Base-by-base conservation (phyloP, 176 grass and related monocot genomes). In the Aegilops tauschii region DNA sequence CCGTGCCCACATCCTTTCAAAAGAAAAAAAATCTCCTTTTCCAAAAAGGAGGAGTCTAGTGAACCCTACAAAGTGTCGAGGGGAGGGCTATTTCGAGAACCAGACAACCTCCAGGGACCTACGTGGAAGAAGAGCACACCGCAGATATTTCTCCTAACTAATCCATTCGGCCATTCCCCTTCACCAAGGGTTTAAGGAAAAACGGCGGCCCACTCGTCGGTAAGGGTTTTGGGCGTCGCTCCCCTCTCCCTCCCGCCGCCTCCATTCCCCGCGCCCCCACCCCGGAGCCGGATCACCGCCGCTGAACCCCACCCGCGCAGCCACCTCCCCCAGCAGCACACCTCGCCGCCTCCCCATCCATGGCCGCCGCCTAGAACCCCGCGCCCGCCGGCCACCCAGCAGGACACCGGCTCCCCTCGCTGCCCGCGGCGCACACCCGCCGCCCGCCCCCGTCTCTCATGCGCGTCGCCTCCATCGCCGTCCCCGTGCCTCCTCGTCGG, bases 171-270 rank as follows among this genome's bases (percentile, higher is more conserved):
- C 13, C 65, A 31, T 67, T 31, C 12, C 64, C 5, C 27, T 5
- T 16, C 28, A 13, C 14, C 68, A 18, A 71, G 69, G 69, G 69
- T 72, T 72, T 72, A 71, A 71, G 13, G 64, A 18, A 70, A 70
- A 37, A 70, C 67, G 68, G 34, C 36, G 69, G 69, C 69, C 69
- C 69, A 72, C 69, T 6, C 69, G 69, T 72, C 69, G 69, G 36
- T 72, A 72, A 35, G 69, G 69, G 39, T 72, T 72, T 72, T 42
- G 69, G 69, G 34, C 68, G 17, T 10, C 68, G 11, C 10, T 23
- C 20, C 69, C 9, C 20, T 9, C 36, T 10, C 4, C 69, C 20
- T 9, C 69, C 69, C 69, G 34, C 69, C 69, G 34, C 69, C 69
- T 73, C 69, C 69, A 73, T 73, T 73, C 69, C 69, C 37, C 36